phyloP scores from a whole-genome alignment of 805 yeast genomes.

The Monosporozyma solicola region DNA sequence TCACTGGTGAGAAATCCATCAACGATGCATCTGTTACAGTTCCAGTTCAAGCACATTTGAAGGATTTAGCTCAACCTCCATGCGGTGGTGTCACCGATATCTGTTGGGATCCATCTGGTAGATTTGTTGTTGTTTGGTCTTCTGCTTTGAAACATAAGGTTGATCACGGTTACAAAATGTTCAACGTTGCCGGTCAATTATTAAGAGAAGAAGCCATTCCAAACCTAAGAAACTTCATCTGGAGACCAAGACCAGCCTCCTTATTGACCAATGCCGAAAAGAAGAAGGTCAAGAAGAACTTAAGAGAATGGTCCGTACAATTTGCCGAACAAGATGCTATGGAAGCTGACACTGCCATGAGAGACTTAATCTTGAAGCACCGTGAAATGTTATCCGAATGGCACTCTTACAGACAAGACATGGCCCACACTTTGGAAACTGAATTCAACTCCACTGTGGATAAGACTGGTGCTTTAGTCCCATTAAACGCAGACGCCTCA shows the following conservation, averaged over 20 bases:
- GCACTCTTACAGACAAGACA: conserved; percentile 62
- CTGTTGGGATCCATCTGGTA: conserved; percentile 94
- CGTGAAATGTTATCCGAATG: conserved; percentile 78
- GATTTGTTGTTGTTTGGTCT: conserved; percentile 83
- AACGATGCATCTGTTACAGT: conserved; percentile 34
- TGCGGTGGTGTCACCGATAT: conserved; percentile 73
- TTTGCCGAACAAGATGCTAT: conserved; percentile 92
- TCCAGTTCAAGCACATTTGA: conserved; percentile 46
- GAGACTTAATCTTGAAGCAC: conserved; percentile 80
- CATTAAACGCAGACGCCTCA: conserved; percentile 28
- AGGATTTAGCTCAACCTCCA: conserved; percentile 53
- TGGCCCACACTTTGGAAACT: conserved; percentile 37
- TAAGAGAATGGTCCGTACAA: conserved; percentile 82
- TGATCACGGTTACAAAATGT: conserved; percentile 86
- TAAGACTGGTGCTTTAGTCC: conserved; percentile 29
- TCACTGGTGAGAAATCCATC: conserved; percentile 51
- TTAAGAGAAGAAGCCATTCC: conserved; percentile 70
- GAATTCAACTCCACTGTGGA: conserved; percentile 13
- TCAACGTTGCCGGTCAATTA: conserved; percentile 71
- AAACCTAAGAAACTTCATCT: conserved; percentile 77
- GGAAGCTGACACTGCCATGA: conserved; percentile 88
- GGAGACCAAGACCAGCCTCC: conserved; percentile 96
- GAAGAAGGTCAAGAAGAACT: conserved; percentile 83
- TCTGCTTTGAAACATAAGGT: conserved; percentile 74
- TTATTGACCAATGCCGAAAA: conserved; percentile 66